Evolutionary conservation across 225 moss, liverwort and hornwort genomes (phyloP).

Genomic region (Pseudoscleropodium purum): DNA sequence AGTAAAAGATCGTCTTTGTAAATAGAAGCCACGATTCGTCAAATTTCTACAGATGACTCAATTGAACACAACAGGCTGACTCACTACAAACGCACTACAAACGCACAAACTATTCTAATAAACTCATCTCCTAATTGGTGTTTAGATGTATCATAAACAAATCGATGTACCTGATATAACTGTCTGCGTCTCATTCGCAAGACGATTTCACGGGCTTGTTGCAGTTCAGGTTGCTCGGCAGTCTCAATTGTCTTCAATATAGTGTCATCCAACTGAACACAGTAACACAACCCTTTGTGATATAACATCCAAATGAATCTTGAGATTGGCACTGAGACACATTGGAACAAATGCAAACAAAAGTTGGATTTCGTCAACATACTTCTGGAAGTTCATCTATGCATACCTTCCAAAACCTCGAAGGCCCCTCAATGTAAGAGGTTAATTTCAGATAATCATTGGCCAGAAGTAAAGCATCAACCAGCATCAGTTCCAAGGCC

Average conservation of each 20-base stretch:
- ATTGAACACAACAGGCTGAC: neutral
- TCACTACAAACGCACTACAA: neutral
- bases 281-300: neutral
- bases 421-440: conserved; percentile 58
- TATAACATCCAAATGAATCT: neutral
- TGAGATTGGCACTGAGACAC: neutral
- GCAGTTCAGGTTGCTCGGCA: conserved; percentile 70
- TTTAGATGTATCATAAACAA: neutral
- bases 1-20: neutral
- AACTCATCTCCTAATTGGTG: neutral
- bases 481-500: conserved; percentile 92
- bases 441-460: conserved; percentile 66
- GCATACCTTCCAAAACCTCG: conserved; percentile 81
- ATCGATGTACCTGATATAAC: conserved; percentile 67
- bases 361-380: neutral
- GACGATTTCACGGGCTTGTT: conserved; percentile 58
- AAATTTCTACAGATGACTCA: neutral
- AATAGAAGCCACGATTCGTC: neutral
- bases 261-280: conserved; percentile 71
- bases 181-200: conserved; percentile 80
- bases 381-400: neutral
- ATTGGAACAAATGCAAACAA: neutral
- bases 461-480: conserved; percentile 74
- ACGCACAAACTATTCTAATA: neutral
- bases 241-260: conserved; percentile 79